Percentiles rank a stretch among this genome's conserved stretches.
These are phyloP conservation scores for Craterostigma plantagineum DNA, from an alignment of 257 asterid genomes.

Conservation along the genomic window DNA sequence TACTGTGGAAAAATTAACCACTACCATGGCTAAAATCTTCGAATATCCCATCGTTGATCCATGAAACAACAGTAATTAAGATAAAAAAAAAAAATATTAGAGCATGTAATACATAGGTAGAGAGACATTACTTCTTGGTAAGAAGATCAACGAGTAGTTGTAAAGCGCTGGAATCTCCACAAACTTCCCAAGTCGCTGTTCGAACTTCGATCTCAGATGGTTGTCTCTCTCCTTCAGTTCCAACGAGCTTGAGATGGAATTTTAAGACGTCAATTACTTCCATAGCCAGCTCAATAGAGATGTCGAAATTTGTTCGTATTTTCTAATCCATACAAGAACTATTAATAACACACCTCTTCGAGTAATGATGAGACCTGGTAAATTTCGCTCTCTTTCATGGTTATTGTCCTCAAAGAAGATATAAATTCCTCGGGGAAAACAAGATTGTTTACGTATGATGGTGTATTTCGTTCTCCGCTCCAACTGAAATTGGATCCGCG, in stretches of 20 bases:
- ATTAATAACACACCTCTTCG: constrained; percentile 77
- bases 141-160: constrained; percentile 87
- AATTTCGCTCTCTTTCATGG: constrained; percentile 67
- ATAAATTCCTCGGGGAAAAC: constrained; percentile 78
- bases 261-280: neutral
- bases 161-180: constrained; percentile 79
- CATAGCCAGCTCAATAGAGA: too few species aligned
- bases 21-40: too few species aligned
- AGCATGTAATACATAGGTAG: too few species aligned
- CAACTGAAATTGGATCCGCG: constrained; percentile 37
- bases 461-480: constrained; percentile 62
- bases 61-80: too few species aligned
- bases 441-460: constrained; percentile 46
- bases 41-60: too few species aligned
- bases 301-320: too few species aligned
- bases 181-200: constrained; percentile 80
- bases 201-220: constrained; percentile 71
- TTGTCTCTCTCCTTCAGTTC: constrained; percentile 47
- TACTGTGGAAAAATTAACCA: too few species aligned
- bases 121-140: constrained; percentile 52
- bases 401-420: constrained; percentile 64
- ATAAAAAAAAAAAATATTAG: too few species aligned
- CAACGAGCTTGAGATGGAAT: constrained; percentile 37
- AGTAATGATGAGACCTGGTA: constrained; percentile 56
- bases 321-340: too few species aligned